Base-by-base conservation (phyloP, 768 basidiomycete species). In the Paxillus involutus region DNA sequence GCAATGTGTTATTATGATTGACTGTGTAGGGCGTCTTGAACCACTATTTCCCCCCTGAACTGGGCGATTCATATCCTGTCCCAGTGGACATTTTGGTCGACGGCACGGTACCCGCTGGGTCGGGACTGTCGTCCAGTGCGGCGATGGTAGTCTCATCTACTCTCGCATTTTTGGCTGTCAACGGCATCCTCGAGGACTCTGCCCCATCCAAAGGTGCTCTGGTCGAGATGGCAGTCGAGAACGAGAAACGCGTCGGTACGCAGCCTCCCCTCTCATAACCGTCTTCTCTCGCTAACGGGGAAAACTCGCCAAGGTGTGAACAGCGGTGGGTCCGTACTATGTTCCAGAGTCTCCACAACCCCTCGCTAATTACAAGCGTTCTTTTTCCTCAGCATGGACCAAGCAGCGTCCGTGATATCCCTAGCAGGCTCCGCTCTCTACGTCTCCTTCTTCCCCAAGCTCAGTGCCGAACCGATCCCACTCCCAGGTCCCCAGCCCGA, bases 131-230 rank as follows among this genome's bases (percentile, higher is more conserved):
- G 7, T 92, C 89, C 3, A 92, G 89, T 58, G 90, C 91, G 0
- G 94, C 94, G 0, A 88, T 96, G 84, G 91, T 94, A 33, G 91
- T 95, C 21, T 89, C 90, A 0, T 90, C 89, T 39, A 88, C 91
- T 0, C 75, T 95, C 30, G 82, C 88, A 0, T 91, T 94, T 66
- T 73, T 94, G 26, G 85, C 85, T 6, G 83, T 86, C 41, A 93
- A 94, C 56, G 81, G 82, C 49, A 85, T 91, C 64, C 70, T 79
- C 12, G 58, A 72, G n/a, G 53, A 63, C 17, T 32, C 51, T 17
- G 46, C 58, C 32, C 58, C 59, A 12, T 83, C 76, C 40, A 87
- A 93, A 64, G 86, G 86, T 17, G 76, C 84, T 40, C 77, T 96
- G 0, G 90, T 94, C 12, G 75, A 82, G 60, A 84, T 96, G 70